phyloP scores from a whole-genome alignment of 2,329 filamentous ascomycete genomes.

The Penicillium palitans region DNA sequence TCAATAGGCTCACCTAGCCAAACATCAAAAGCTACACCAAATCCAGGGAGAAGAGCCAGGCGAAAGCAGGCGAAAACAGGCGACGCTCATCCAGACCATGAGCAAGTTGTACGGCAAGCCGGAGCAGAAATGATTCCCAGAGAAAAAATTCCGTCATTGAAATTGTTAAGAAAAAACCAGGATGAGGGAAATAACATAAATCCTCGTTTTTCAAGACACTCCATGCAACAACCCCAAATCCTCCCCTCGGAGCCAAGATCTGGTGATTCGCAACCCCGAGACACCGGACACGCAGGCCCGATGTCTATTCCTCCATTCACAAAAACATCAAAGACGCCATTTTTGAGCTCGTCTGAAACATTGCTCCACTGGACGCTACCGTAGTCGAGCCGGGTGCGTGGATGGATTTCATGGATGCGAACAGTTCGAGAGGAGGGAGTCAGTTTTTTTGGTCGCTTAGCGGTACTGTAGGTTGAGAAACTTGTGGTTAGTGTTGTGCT shows the following conservation, averaged over 20 bases:
- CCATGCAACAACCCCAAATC: conserved; percentile 35
- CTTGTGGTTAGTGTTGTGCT: conserved; percentile 18
- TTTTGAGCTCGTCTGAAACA: conserved; percentile 21
- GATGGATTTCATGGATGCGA: conserved; percentile 36
- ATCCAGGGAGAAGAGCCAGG: not conserved
- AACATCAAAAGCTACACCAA: conserved; percentile 3
- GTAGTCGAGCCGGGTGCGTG: conserved; percentile 30
- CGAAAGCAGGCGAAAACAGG: not conserved
- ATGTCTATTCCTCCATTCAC: conserved; percentile 21
- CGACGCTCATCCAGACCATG: not conserved
- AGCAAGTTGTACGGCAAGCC: not conserved
- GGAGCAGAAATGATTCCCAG: conserved; percentile 16
- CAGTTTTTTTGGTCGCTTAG: conserved; percentile 31
- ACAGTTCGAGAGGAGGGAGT: conserved; percentile 31
- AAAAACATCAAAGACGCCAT: conserved; percentile 17
- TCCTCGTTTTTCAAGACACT: conserved; percentile 33
- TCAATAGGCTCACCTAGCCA: not conserved
- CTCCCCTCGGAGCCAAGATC: conserved; percentile 27
- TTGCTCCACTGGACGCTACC: conserved; percentile 23
- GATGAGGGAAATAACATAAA: conserved; percentile 33
- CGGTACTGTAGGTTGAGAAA: conserved; percentile 31
- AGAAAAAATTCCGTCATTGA: conserved; percentile 35
- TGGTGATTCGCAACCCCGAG: conserved; percentile 16
- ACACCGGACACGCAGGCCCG: conserved; percentile 16
- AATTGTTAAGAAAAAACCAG: conserved; percentile 33